Evolutionary conservation across 2,329 filamentous ascomycete species (phyloP).

Genomic region (Myriosclerotinia curreyana): DNA sequence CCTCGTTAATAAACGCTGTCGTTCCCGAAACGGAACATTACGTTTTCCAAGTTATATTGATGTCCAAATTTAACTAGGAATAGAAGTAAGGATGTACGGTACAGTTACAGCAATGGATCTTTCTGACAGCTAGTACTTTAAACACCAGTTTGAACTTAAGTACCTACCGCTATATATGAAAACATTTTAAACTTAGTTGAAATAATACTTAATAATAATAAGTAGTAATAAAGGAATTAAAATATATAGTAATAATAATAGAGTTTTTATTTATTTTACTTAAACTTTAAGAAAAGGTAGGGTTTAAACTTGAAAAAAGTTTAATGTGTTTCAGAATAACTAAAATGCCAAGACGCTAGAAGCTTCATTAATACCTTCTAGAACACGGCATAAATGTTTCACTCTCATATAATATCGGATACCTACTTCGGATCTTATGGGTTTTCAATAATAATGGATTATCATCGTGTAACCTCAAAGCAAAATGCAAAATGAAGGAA

Average conservation of each 20-base stretch:
- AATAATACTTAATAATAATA: too few species aligned
- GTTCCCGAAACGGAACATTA: constrained; percentile 10
- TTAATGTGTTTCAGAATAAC: too few species aligned
- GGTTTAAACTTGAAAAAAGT: too few species aligned
- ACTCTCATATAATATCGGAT: constrained; percentile 15
- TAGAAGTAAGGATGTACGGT: constrained; percentile 6
- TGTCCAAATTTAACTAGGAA: neutral
- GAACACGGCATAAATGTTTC: constrained; percentile 19
- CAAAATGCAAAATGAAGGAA: neutral
- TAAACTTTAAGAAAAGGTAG: too few species aligned
- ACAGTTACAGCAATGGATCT: neutral
- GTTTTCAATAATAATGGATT: neutral
- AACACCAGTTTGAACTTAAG: too few species aligned
- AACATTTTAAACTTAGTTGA: too few species aligned
- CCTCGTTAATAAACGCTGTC: neutral
- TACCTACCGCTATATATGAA: too few species aligned
- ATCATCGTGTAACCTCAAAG: constrained; percentile 5
- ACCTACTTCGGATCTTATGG: neutral
- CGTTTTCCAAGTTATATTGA: neutral
- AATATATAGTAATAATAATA: too few species aligned
- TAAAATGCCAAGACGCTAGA: constrained; percentile 18
- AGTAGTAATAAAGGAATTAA: too few species aligned
- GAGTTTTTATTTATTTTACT: too few species aligned
- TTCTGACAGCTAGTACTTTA: neutral
- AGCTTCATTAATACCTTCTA: constrained; percentile 22